A percentile compares a stretch with the other conserved stretches of the same genome.
Evolutionary conservation across 1,284 basidiomycete genomes (phyloP).

Genomic region (Sphagnurus paluster): DNA sequence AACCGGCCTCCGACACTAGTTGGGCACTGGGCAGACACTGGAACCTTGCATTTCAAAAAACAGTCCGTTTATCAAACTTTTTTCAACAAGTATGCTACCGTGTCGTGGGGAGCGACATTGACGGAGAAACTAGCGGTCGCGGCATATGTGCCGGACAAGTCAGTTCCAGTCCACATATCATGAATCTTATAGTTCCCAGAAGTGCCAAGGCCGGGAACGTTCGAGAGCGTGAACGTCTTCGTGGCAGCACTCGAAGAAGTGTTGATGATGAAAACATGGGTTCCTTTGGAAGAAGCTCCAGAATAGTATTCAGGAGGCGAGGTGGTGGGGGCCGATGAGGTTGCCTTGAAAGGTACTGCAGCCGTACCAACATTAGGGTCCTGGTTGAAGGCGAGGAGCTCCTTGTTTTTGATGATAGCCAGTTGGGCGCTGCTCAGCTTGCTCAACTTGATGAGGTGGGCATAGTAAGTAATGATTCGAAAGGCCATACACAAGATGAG

Average conservation of each 20-base stretch:
- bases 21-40: too few species aligned
- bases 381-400: constrained; percentile 56
- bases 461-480: not conserved
- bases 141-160: constrained; percentile 42
- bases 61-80: too few species aligned
- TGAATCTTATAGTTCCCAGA: constrained; percentile 43
- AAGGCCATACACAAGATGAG: not conserved
- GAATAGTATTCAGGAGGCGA: constrained; percentile 53
- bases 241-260: constrained; percentile 36
- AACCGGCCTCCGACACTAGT: too few species aligned
- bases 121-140: constrained; percentile 36
- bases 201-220: constrained; percentile 42
- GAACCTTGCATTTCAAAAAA: too few species aligned
- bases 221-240: constrained; percentile 46
- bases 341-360: constrained; percentile 47
- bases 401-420: constrained; percentile 49
- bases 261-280: constrained; percentile 57
- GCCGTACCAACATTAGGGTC: constrained; percentile 45
- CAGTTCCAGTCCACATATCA: constrained; percentile 54
- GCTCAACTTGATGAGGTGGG: constrained; percentile 35
- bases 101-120: constrained; percentile 49
- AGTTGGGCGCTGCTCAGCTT: constrained; percentile 40
- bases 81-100: constrained; percentile 45
- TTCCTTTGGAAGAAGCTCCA: constrained; percentile 47
- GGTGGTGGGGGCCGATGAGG: constrained; percentile 35